phyloP scores from a whole-genome alignment of 805 yeast genomes.

The Candida taoyuanica region DNA sequence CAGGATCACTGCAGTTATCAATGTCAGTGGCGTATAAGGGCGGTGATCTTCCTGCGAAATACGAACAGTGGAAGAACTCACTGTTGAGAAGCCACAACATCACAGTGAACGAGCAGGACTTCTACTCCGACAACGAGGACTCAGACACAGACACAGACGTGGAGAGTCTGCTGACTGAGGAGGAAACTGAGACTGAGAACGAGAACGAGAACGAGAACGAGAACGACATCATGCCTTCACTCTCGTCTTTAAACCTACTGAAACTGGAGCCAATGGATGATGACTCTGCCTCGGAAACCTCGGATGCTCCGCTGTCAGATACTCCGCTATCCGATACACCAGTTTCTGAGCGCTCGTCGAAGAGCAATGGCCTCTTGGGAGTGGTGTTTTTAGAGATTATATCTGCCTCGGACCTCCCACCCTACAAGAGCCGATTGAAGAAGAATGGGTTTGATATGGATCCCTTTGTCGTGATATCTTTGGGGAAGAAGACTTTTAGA shows the following conservation, averaged over 20 bases:
- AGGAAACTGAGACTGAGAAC: not conserved
- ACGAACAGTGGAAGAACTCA: conserved; percentile 18
- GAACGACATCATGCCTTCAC: not conserved
- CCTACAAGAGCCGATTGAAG: conserved; percentile 56
- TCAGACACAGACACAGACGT: conserved; percentile 22
- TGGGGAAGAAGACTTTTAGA: conserved; percentile 82
- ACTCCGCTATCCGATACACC: not conserved
- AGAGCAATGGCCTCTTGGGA: conserved; percentile 37
- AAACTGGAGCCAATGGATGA: not conserved
- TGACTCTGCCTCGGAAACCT: conserved; percentile 10
- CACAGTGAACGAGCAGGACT: conserved; percentile 23
- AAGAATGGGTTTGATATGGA: conserved; percentile 86
- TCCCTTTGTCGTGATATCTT: conserved; percentile 88
- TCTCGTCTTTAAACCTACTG: conserved; percentile 1
- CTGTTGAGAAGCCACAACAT: conserved; percentile 5
- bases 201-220: conserved; percentile 1
- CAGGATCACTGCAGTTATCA: conserved; percentile 43
- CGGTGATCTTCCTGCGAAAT: conserved; percentile 18
- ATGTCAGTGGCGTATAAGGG: conserved; percentile 33
- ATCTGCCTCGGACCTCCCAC: conserved; percentile 75
- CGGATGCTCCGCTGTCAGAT: not conserved
- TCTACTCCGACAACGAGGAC: conserved; percentile 22
- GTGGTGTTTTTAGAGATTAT: conserved; percentile 73
- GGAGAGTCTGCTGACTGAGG: conserved; percentile 20
- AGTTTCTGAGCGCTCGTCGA: not conserved